These are phyloP conservation scores for Fusarium miscanthi DNA, from an alignment of 2,329 filamentous ascomycete genomes.

Conservation along the genomic window DNA sequence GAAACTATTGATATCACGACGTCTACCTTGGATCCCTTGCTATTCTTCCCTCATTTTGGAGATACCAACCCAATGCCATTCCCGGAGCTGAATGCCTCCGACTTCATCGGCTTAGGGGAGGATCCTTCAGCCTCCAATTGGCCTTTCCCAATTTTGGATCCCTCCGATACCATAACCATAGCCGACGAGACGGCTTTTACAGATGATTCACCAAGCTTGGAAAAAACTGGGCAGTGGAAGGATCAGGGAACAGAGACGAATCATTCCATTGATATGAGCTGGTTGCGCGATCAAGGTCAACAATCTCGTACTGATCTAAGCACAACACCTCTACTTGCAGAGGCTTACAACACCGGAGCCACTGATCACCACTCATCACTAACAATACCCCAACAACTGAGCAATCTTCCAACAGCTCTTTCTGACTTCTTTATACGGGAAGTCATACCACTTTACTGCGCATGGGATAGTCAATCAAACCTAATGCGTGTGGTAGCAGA, in stretches of 20 bases:
- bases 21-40: not conserved
- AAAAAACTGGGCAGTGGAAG: accelerated
- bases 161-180: accelerated
- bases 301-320: not conserved
- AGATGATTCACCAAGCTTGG: not conserved
- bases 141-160: not conserved
- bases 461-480: not conserved
- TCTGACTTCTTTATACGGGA: not conserved
- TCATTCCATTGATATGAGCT: not conserved
- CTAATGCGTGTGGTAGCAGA: not conserved
- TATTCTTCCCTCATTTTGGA: not conserved
- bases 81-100: not conserved
- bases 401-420: not conserved
- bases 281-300: accelerated
- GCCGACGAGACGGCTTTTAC: not conserved
- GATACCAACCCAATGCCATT: not conserved
- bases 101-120: not conserved
- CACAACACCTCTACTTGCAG: accelerated
- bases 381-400: not conserved
- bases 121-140: not conserved
- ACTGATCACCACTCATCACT: too few species aligned
- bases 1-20: accelerated
- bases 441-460: not conserved
- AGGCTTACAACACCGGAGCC: accelerated
- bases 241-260: accelerated